These are phyloP conservation scores for Linderniella brevidens DNA, from an alignment of 257 asterid genomes.

Conservation along the genomic window DNA sequence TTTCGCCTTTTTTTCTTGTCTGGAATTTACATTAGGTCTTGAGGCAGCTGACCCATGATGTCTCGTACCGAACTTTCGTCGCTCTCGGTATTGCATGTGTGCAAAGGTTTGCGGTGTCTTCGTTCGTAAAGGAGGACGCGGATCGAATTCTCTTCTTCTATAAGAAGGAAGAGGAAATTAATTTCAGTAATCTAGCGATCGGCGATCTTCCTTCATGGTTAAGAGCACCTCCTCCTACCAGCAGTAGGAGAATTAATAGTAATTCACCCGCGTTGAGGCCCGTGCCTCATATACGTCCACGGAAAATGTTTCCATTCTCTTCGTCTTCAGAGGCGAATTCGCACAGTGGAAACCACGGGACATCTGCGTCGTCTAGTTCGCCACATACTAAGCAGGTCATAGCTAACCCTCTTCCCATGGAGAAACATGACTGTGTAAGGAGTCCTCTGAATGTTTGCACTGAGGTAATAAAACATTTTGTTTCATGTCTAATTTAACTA, in stretches of 20 bases:
- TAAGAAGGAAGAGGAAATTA: no score
- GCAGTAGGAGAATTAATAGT: not conserved
- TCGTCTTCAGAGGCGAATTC: constrained; percentile 28
- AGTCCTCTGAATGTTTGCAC: constrained; percentile 84
- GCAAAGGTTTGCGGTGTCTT: constrained; percentile 80
- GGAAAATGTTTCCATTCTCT: constrained; percentile 80
- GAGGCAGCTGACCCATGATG: constrained; percentile 86
- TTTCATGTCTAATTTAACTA: no score
- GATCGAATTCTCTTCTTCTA: no score
- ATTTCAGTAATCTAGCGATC: no score
- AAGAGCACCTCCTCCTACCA: no score
- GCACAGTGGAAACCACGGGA: constrained; percentile 52
- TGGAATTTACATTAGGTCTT: no score
- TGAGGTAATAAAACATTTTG: constrained; percentile 59
- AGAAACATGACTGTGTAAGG: constrained; percentile 92
- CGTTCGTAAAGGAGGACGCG: constrained; percentile 25
- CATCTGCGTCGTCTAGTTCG: constrained; percentile 41
- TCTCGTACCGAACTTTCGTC: constrained; percentile 71
- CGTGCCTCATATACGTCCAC: no score
- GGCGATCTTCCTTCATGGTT: no score
- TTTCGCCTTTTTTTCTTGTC: no score
- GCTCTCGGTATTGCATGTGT: constrained; percentile 82
- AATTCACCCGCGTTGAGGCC: no score
- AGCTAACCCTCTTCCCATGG: constrained; percentile 90
- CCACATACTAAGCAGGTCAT: constrained; percentile 83